Evolutionary conservation across 495 filamentous ascomycete species (phyloP).

Genomic region (Podospora pseudoanserina): DNA sequence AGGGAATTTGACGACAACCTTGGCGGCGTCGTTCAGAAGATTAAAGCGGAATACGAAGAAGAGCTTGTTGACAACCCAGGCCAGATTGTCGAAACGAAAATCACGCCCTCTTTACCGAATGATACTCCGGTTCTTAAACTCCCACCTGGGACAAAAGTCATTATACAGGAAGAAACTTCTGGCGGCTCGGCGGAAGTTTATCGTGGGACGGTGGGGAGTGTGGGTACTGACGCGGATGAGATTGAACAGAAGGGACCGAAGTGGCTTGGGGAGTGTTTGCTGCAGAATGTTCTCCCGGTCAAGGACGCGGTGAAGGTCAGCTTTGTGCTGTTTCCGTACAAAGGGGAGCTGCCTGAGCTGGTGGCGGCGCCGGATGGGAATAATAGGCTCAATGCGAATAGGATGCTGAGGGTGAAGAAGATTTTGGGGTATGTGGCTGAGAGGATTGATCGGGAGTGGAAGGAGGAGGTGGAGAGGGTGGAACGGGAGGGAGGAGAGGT

Average conservation of each 20-base stretch:
- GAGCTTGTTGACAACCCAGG: constrained; percentile 55
- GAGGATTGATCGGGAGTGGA: constrained; percentile 65
- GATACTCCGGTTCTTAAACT: constrained; percentile 84
- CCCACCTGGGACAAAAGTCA: constrained; percentile 74
- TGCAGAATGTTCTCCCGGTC: constrained; percentile 75
- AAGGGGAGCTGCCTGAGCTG: constrained; percentile 68
- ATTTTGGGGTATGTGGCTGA: constrained; percentile 91
- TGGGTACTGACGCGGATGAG: constrained; percentile 73
- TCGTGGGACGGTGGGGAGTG: constrained; percentile 73
- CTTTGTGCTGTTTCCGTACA: constrained; percentile 83
- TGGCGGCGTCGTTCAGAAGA: constrained; percentile 70
- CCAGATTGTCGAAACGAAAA: constrained; percentile 55
- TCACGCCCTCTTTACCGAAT: constrained; percentile 72
- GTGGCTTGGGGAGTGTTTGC: constrained; percentile 88
- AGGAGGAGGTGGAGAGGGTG: constrained; percentile 49
- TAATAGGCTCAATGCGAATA: constrained; percentile 88
- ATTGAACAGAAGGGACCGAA: constrained; percentile 81
- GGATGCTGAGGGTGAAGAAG: constrained; percentile 94
- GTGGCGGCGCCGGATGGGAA: constrained; percentile 62
- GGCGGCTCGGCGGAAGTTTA: constrained; percentile 92
- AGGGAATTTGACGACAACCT: constrained; percentile 82
- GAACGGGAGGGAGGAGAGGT: constrained; percentile 43
- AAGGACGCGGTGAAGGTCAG: constrained; percentile 95
- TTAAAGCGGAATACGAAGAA: constrained; percentile 73
- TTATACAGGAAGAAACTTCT: constrained; percentile 92